Evolutionary conservation across 441 rosid species (phyloP).

Genomic region (Gossypium schwendimanii): DNA sequence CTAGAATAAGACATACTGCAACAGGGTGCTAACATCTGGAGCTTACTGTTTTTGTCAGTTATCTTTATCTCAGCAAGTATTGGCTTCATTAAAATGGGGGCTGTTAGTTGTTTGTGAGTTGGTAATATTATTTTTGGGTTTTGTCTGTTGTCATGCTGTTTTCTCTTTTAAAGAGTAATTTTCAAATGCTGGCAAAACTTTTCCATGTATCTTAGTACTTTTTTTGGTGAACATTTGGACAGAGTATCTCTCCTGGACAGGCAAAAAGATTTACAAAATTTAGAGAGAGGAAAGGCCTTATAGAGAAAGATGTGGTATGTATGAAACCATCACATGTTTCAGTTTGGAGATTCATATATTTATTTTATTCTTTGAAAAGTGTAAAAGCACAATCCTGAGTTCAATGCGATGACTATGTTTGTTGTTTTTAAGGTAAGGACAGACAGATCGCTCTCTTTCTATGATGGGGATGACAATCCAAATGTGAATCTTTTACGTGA

Average conservation of each 20-base stretch:
- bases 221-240: constrained; percentile 20
- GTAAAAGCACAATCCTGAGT: neutral
- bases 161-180: neutral
- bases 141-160: neutral
- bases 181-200: constrained; percentile 8
- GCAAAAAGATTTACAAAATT: constrained; percentile 88
- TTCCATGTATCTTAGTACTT: constrained; percentile 16
- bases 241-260: constrained; percentile 86
- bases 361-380: constrained; percentile 12
- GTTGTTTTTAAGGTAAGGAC: constrained; percentile 73
- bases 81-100: neutral
- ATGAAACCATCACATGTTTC: constrained; percentile 12
- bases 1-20: constrained; percentile 1
- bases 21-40: neutral
- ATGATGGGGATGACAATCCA: constrained; percentile 92
- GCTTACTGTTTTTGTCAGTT: neutral
- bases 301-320: constrained; percentile 95
- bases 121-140: neutral
- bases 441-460: constrained; percentile 72
- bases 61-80: neutral
- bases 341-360: constrained; percentile 7
- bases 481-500: constrained; percentile 73
- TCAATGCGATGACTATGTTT: constrained; percentile 8
- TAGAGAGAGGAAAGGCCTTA: constrained; percentile 88
- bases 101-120: neutral